Evolutionary conservation across 1,139 yeast species (phyloP), one percentile per base, ranked within the genome.

Genomic region (Sugiyamaella castrensis): DNA sequence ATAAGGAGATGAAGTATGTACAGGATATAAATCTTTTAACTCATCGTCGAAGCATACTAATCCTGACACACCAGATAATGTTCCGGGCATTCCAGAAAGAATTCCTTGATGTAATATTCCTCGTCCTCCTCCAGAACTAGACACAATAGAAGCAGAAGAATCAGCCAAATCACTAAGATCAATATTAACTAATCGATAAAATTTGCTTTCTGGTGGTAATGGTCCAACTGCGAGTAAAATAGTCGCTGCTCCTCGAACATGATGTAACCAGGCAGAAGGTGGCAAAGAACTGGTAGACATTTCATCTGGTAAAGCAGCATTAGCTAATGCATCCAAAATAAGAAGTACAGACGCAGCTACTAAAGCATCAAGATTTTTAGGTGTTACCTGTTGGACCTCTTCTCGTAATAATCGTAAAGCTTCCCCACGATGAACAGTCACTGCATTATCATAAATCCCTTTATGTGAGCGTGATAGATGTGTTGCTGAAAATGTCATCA

Each of bases 181-280:
- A 11, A 86, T 83, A 44, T 68, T 69, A 44, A 69, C 65, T 45
- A 68, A 57, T 35, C 62, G 55, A 54, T 61, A 68, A 53, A 69
- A 69, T 48, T 67, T 56, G n/a, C 69, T 63, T 15, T 82, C 76
- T 55, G 86, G 91, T 12, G 94, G 87, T 48, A 89, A 72, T 2
- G 96, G 96, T 87, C 97, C 89, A 12, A 89, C 96, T 0, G 97
- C 95, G 1, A 96, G 86, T 50, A 91, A 72, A 43, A 91, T 91
- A 0, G 97, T 91, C 4, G 96, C 96, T 0, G 97, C 96, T 19
- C 97, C 98, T 60, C 94, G 87, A 11, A 91, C 97, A 64, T 91
- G 97, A 72, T 88, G 92, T 50, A 91, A 83, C 98, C 98, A 91
- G 0, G 97, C 96, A 7, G 92, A 83, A 1, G 97, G 92, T 1